Evolutionary conservation across 164 flowering plant species (phyloP).

Genomic region (Warburgia ugandensis): DNA sequence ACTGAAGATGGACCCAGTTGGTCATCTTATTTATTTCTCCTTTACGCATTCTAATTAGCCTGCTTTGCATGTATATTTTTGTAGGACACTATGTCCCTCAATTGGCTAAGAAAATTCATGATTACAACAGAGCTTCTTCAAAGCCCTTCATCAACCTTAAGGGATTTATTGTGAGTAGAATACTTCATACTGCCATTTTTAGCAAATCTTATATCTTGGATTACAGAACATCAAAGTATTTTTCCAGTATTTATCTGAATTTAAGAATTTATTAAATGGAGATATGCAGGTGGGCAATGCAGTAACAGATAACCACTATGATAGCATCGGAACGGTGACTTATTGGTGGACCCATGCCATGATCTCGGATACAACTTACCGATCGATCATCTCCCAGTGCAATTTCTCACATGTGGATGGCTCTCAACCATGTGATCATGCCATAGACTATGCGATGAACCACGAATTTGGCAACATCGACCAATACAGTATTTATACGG

Average conservation of each 20-base stretch:
- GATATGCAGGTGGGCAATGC: conserved; percentile 72
- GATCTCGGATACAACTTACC: conserved; percentile 71
- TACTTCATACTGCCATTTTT: too few species aligned
- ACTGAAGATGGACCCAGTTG: too few species aligned
- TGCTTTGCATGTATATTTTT: neutral
- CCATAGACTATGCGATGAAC: conserved; percentile 42
- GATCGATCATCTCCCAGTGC: conserved; percentile 47
- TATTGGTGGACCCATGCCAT: conserved; percentile 84
- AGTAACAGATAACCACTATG: conserved; percentile 58
- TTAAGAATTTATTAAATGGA: neutral
- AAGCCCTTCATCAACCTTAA: conserved; percentile 60
- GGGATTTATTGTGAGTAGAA: conserved; percentile 78
- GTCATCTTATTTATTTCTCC: neutral
- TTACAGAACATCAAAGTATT: too few species aligned
- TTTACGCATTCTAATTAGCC: neutral
- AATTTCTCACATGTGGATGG: conserved; percentile 26
- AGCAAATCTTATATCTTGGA: too few species aligned
- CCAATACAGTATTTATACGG: conserved; percentile 80
- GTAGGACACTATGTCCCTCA: conserved; percentile 90
- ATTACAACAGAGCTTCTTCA: conserved; percentile 41
- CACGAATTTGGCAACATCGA: conserved; percentile 79
- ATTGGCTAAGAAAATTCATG: conserved; percentile 53
- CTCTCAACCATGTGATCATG: conserved; percentile 34
- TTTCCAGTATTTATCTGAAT: neutral
- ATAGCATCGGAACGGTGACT: conserved; percentile 58